Evolutionary conservation across 768 basidiomycete species (phyloP), one percentile per base, ranked within the genome.

Genomic region (Leucosporidium yakuticum): DNA sequence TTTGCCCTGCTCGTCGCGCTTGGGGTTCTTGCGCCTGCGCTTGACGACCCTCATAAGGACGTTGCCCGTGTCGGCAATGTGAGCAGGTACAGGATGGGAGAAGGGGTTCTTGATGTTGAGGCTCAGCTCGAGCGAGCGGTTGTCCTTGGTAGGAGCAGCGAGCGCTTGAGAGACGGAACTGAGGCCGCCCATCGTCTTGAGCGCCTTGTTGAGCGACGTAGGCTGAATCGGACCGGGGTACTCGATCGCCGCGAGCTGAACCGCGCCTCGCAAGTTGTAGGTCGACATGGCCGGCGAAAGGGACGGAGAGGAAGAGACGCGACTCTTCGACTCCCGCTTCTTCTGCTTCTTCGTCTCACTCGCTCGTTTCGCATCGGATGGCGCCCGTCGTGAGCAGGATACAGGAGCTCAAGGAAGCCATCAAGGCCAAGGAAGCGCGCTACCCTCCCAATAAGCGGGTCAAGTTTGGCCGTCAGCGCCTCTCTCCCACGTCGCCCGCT

Each of bases 11-110:
- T 34, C 60, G 27, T 65, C 74, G 59, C 21, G 50, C 65, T 64
- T 47, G 31, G 58, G 77, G 62, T 74, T 76, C 74, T 83, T 86
- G 59, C 69, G 65, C 64, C 71, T 70, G 65, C 85, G 81, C 73
- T 83, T 88, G 71, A 85, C 85, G n/a, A 97, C 82, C 77, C 87
- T 93, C 53, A 97, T 78, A 4, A 97, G 77, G n/a, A 98, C 81
- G 69, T 91, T 95, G 75, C 85, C 87, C 60, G 88, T 88, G 23
- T 81, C 78, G 48, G 88, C 85, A 14, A 89, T 83, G 70, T 92
- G 88, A 1, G 93, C 94, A 4, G 87, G 84, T 15, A 96, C 82
- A 2, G 91, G 90, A 77, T 95, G 92, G 0, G 87, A 83, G 74
- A 89, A 92, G 1, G 87, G 84, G 65, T 90, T 88, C 4, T 82